A percentile compares a stretch with the other conserved stretches of the same genome.
Evolutionary conservation across 2,329 filamentous ascomycete genomes (phyloP).

Genomic region (Juglanconis sp.): DNA sequence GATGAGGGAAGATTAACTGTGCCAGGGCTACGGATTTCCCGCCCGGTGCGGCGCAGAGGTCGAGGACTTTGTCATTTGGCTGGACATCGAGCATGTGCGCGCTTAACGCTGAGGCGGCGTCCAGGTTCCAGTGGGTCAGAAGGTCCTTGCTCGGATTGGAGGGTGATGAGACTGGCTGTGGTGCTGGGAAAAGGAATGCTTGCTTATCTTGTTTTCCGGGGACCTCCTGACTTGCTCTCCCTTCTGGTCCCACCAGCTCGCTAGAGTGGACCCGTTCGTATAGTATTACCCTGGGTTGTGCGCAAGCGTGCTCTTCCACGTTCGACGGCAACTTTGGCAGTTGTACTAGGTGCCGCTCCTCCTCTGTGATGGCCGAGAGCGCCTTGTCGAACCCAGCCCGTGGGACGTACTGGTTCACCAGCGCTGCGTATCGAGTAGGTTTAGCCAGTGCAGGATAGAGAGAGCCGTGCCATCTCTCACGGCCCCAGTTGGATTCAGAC

Average conservation of each 20-base stretch:
- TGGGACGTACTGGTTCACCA: constrained; percentile 24
- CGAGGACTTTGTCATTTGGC: constrained; percentile 35
- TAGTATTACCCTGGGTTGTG: neutral
- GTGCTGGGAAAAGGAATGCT: constrained; percentile 24
- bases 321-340: constrained; percentile 16
- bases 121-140: constrained; percentile 29
- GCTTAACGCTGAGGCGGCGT: constrained; percentile 27
- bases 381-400: constrained; percentile 14
- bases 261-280: neutral
- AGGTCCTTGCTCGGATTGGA: constrained; percentile 15
- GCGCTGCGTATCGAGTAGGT: constrained; percentile 26
- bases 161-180: constrained; percentile 18
- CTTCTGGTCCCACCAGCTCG: neutral
- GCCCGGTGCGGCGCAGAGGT: constrained; percentile 37
- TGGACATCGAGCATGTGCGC: constrained; percentile 30
- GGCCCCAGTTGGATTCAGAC: constrained; percentile 19
- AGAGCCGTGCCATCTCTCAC: constrained; percentile 25
- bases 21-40: constrained; percentile 33
- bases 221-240: neutral
- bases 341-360: constrained; percentile 16
- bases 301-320: neutral
- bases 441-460: constrained; percentile 25
- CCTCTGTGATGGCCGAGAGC: constrained; percentile 17
- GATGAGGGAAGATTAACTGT: constrained; percentile 26
- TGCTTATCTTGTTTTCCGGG: neutral